These are phyloP conservation scores for Tylopilus intermedius DNA, from an alignment of 768 basidiomycete species.

Conservation along the genomic window DNA sequence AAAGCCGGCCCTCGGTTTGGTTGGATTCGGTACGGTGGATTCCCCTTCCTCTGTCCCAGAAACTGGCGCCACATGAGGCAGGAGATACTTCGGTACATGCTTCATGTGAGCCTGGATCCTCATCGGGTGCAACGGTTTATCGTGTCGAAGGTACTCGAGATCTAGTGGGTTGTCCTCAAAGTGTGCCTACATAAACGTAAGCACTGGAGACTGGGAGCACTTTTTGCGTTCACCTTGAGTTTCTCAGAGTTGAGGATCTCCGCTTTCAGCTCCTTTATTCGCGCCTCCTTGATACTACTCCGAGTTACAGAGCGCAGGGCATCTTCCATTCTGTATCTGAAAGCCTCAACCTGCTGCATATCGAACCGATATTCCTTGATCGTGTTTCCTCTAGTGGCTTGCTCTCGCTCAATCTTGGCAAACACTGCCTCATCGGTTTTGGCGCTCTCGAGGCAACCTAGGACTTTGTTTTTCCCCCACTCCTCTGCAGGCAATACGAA, in stretches of 20 bases:
- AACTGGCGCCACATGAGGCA: constrained; percentile 66
- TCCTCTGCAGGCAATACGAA: constrained; percentile 71
- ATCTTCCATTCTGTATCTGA: constrained; percentile 97
- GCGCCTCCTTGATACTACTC: constrained; percentile 81
- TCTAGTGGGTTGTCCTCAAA: constrained; percentile 97
- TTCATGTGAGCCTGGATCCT: constrained; percentile 93
- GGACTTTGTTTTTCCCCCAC: constrained; percentile 71
- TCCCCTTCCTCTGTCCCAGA: constrained; percentile 33
- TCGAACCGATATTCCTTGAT: constrained; percentile 91
- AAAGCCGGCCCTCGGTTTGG: constrained; percentile 44
- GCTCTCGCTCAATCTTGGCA: constrained; percentile 70
- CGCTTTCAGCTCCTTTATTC: constrained; percentile 87
- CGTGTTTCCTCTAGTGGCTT: constrained; percentile 50
- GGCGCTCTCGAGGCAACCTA: constrained; percentile 64
- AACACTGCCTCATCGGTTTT: constrained; percentile 64
- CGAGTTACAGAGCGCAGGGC: constrained; percentile 85
- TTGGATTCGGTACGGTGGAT: constrained; percentile 6
- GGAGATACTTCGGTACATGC: constrained; percentile 87
- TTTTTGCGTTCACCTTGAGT: constrained; percentile 64
- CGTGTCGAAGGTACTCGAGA: constrained; percentile 87
- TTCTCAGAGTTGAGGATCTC: constrained; percentile 96
- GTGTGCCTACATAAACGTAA: constrained; percentile 62
- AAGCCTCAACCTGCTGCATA: constrained; percentile 93
- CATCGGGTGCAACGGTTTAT: constrained; percentile 88
- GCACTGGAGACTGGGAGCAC: neutral